Evolutionary conservation across 768 basidiomycete species (phyloP), one percentile per base, ranked within the genome.

Genomic region (Suillus luteus): DNA sequence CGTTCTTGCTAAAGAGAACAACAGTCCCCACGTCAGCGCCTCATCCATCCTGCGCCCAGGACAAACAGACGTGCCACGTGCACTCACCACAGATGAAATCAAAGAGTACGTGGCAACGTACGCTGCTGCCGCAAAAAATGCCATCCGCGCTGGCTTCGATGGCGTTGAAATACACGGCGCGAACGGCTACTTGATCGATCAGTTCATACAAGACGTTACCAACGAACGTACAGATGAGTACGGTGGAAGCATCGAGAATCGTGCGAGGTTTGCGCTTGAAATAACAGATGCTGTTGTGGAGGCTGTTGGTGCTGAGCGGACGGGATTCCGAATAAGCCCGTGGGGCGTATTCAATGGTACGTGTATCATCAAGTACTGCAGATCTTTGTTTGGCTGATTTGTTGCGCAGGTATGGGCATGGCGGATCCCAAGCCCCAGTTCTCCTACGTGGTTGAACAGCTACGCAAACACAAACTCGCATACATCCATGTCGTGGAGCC

Each of bases 151-250:
- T 33, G 82, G 82, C 1, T 83, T 82, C 54, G 82, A 83, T 63
- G 83, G 81, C 2, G 73, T 84, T 62, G 82, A 81, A 73, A 65
- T 83, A 55, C 81, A 79, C 64, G 67, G 70, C 62, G 79, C 77
- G 62, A 79, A 81, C 64, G 78, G 80, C 0, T 84, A 83, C 64
- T 70, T 87, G 12, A 61, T 81, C 17, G 85, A 90, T 68, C 86
- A 90, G 70, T 90, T 91, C 78, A 64, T 86, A 11, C 85, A 88
- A 67, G 77, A 82, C 33, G 70, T 78, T n/a, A 77, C 77, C 41
- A 90, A 91, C 72, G 68, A 79, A 5, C 80, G 88, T 17, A 84
- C 81, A 8, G 89, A 91, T 70, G 75, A 81, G 52, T 93, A 88
- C 71, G 91, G 91, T 0, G 91, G 91, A 2, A 82, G 81, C 52